Conservation (phyloP, 2,329 filamentous ascomycete genomes). For the Pseudocercospora fijiensis region DNA sequence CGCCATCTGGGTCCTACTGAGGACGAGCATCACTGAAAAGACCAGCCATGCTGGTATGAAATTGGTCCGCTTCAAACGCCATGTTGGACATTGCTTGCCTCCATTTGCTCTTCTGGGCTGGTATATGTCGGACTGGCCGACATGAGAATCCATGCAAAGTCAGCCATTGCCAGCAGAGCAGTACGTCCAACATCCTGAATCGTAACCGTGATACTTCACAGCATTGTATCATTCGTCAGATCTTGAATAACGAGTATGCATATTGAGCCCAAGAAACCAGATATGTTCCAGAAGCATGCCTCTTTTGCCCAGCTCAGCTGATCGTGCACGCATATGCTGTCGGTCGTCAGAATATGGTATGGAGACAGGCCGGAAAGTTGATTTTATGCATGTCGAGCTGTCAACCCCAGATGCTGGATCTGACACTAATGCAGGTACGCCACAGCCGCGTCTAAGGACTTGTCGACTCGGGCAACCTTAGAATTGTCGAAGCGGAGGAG, state of each 20-base stretch:
- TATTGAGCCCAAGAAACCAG: background rate
- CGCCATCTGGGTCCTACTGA: background rate
- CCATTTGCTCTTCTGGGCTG: background rate
- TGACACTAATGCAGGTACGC: slow-evolving; percentile 1
- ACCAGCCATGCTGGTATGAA: background rate
- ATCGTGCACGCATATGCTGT: background rate
- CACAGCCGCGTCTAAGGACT: background rate
- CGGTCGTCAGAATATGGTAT: background rate
- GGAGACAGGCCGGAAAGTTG: background rate
- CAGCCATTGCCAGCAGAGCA: background rate
- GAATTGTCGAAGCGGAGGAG: background rate
- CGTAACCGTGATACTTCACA: background rate
- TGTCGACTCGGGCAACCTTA: too few species aligned
- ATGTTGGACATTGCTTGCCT: background rate
- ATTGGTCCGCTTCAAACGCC: background rate
- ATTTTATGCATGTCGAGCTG: background rate
- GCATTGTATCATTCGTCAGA: background rate
- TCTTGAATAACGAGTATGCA: background rate
- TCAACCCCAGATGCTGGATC: background rate
- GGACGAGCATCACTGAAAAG: background rate
- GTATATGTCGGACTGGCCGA: background rate
- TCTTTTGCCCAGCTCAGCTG: background rate
- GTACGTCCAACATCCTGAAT: background rate
- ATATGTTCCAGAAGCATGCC: background rate
- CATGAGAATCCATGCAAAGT: background rate